A percentile compares a stretch with the other conserved stretches of the same genome.
These are phyloP conservation scores for Samsoniella hepiali DNA, from an alignment of 2,329 filamentous ascomycete species.

Conservation along the genomic window DNA sequence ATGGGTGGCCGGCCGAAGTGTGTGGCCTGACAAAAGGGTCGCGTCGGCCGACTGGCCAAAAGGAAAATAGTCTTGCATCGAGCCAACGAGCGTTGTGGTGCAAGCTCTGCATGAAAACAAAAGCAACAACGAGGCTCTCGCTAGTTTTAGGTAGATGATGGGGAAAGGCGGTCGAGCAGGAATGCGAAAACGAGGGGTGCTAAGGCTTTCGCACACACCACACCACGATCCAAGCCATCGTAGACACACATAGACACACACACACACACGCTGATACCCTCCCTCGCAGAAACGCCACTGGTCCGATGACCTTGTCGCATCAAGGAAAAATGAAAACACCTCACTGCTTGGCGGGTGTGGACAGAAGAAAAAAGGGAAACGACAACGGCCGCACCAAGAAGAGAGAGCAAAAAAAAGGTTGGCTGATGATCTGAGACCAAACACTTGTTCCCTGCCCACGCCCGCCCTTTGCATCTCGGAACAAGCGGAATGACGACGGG, in stretches of 20 bases:
- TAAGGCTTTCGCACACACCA: neutral
- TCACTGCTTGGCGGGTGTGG: neutral
- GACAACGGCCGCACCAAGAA: conserved; percentile 4
- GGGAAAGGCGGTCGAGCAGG: too few relatives aligned
- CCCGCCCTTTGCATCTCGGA: conserved; percentile 5
- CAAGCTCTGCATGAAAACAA: too few relatives aligned
- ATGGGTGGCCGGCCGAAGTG: too few relatives aligned
- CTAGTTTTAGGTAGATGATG: too few relatives aligned
- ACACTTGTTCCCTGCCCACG: too few relatives aligned
- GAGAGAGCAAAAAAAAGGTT: neutral
- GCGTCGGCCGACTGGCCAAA: too few relatives aligned
- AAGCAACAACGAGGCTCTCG: too few relatives aligned
- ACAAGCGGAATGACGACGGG: neutral
- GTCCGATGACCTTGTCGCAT: conserved; percentile 6
- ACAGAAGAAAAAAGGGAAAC: too few relatives aligned
- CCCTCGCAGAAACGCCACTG: neutral
- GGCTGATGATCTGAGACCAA: conserved; percentile 3
- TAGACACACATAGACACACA: neutral
- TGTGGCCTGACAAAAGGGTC: too few relatives aligned
- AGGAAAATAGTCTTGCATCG: too few relatives aligned
- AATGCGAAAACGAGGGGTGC: too few relatives aligned
- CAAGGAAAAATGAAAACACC: neutral
- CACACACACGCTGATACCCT: neutral
- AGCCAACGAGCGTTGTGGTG: too few relatives aligned
- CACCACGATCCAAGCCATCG: neutral